Conservation (phyloP, 495 filamentous ascomycete species). For the Physcia stellaris region DNA sequence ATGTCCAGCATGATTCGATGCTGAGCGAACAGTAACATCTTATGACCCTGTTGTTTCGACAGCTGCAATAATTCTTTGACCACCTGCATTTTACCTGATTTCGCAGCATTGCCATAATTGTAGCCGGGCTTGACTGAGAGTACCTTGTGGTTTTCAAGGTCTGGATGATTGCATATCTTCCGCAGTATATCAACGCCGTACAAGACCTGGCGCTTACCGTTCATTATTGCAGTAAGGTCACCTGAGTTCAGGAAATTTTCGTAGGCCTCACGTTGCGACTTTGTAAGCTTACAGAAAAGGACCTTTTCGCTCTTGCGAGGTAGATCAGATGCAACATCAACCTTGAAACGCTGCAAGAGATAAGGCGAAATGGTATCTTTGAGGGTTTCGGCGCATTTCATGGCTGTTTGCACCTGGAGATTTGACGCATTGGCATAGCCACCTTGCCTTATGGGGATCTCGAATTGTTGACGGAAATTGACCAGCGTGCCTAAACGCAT, state of each 20-base stretch:
- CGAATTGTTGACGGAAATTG: constrained; percentile 77
- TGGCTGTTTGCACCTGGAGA: constrained; percentile 79
- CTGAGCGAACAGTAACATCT: constrained; percentile 83
- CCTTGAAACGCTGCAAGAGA: constrained; percentile 83
- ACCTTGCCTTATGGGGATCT: constrained; percentile 79
- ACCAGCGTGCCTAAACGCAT: constrained; percentile 89
- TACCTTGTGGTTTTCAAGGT: constrained; percentile 56
- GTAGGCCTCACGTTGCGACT: constrained; percentile 61
- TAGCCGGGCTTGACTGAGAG: constrained; percentile 45
- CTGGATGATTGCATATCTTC: constrained; percentile 96
- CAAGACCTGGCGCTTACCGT: constrained; percentile 60
- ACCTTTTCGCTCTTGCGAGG: constrained; percentile 93
- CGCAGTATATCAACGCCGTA: constrained; percentile 83
- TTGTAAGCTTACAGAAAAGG: constrained; percentile 83
- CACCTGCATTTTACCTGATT: constrained; percentile 93
- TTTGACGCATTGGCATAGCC: constrained; percentile 91
- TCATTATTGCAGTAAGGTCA: constrained; percentile 66
- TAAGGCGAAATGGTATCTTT: constrained; percentile 88
- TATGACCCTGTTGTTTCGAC: constrained; percentile 80
- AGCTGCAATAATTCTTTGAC: constrained; percentile 68
- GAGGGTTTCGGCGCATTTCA: constrained; percentile 76
- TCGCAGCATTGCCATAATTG: constrained; percentile 55
- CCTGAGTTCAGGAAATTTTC: constrained; percentile 65
- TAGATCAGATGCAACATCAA: constrained; percentile 83
- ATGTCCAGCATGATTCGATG: constrained; percentile 89